Conservation (phyloP, 208 protist genomes). For the Acanthamoeba castellanii region DNA sequence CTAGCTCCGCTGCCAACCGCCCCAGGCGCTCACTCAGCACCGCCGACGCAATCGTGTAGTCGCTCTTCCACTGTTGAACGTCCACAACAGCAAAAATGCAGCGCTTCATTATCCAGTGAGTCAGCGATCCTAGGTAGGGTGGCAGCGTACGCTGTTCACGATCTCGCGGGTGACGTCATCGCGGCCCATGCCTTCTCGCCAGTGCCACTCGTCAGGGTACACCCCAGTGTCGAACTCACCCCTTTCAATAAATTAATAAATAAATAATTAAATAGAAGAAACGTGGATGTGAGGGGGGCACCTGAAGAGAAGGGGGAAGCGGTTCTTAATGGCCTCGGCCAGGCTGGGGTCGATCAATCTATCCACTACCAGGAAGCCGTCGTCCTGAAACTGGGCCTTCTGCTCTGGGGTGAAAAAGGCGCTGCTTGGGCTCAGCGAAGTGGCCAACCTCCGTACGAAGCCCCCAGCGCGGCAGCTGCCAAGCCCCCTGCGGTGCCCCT, state of each 20-base stretch:
- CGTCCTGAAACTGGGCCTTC: slow-evolving; percentile 46
- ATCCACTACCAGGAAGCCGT: slow-evolving; percentile 59
- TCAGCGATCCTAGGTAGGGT: neutral
- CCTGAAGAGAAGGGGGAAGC: slow-evolving; percentile 50
- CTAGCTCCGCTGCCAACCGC: slow-evolving; percentile 36
- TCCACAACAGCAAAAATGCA: neutral
- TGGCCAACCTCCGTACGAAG: no score
- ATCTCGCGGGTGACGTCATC: slow-evolving; percentile 77
- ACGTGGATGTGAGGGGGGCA: neutral
- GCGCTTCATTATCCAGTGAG: neutral
- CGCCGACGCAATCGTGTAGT: slow-evolving; percentile 68
- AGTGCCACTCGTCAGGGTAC: slow-evolving; percentile 81
- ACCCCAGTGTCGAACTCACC: slow-evolving; percentile 79
- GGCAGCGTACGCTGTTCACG: slow-evolving; percentile 55
- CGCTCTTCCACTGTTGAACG: slow-evolving; percentile 74
- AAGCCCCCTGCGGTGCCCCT: no score
- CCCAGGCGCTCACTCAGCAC: slow-evolving; percentile 72
- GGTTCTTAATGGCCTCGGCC: neutral
- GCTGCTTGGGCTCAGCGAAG: neutral
- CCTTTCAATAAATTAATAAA: neutral
- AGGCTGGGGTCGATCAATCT: slow-evolving; percentile 18
- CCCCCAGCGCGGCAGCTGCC: no score
- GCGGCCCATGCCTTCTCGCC: slow-evolving; percentile 75
- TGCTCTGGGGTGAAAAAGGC: neutral
- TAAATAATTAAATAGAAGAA: neutral